Evolutionary conservation across 2,329 filamentous ascomycete genomes (phyloP), one percentile per base, ranked within the genome.

Genomic region (Scleromitrula shiraiana): DNA sequence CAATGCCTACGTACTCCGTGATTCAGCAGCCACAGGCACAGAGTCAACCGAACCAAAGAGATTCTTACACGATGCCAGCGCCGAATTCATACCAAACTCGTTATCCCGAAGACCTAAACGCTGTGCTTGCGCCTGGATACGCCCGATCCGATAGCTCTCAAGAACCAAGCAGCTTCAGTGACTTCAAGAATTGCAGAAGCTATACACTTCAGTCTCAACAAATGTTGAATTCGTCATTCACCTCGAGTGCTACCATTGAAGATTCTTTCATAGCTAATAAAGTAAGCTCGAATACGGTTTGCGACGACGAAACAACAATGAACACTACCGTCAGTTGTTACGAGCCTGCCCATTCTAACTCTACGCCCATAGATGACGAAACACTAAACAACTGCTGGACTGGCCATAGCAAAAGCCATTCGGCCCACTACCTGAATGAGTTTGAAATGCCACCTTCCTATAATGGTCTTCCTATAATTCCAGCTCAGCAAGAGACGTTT

Each of bases 51-150:
- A 41, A 32, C 15, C 52, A 41, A 32, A 42, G 32, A 38, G 5
- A 36, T 8, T 27, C 51, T 6, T 30, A 44, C 17, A 42, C 48
- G 6, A 50, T 56, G 12, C 51, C 46, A 38, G 20, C 36, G 32
- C 53, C 52, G 53, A 47, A 49, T 50, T 14, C 43, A 32, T n/a
- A 14, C 17, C 23, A 37, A 35, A 29, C 15, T 3, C 19, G 38
- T 27, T 36, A 36, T 26, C 39, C 20, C n/a, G 51, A 55, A 15
- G 50, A 39, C 20, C 48, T 42, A 24, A 57, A 49, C 23, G 50
- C 55, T 30, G 56, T 56, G 47, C 51, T 56, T 23, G 57, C 51
- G 27, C 49, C 50, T 20, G 54, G 52, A 35, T 61, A 60, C 46
- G 41, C 52, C 4, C 51, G 55, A 41, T 53, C 50, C 52, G 50